These are phyloP conservation scores for Suillus paluster DNA, from an alignment of 768 basidiomycete species.

Conservation along the genomic window DNA sequence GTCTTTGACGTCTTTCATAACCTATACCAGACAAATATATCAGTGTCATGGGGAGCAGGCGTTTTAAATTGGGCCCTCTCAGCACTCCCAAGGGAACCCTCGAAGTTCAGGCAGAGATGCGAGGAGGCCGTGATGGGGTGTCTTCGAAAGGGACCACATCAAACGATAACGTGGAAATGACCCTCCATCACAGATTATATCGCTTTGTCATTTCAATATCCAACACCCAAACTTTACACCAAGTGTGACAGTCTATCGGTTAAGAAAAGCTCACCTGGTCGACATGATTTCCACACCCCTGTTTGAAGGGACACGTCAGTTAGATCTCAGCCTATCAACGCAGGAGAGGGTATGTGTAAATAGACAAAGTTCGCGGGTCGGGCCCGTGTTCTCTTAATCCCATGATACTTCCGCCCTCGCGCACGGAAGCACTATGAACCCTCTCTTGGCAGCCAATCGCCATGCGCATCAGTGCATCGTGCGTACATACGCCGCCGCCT, in stretches of 20 bases:
- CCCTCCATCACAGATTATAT: slow-evolving; percentile 1
- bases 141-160: slow-evolving; percentile 41
- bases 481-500: slow-evolving; percentile 22
- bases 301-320: slow-evolving; percentile 18
- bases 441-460: slow-evolving; percentile 18
- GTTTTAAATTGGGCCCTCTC: slow-evolving; percentile 30
- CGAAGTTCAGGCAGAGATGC: slow-evolving; percentile 16
- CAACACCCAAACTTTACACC: slow-evolving; percentile 21
- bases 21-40: slow-evolving; percentile 36
- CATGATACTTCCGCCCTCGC: slow-evolving; percentile 12
- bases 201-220: slow-evolving; percentile 7
- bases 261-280: slow-evolving; percentile 53
- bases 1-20: slow-evolving; percentile 54
- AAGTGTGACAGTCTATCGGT: slow-evolving; percentile 14
- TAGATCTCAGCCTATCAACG: slow-evolving; percentile 10
- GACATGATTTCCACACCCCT: slow-evolving; percentile 77
- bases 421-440: slow-evolving; percentile 19
- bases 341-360: slow-evolving; percentile 7
- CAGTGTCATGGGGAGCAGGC: slow-evolving; percentile 30
- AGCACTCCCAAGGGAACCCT: slow-evolving; percentile 26
- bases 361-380: slow-evolving; percentile 15
- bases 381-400: slow-evolving; percentile 3
- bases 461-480: slow-evolving; percentile 16
- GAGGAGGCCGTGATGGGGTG: slow-evolving; percentile 33
- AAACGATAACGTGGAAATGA: slow-evolving; percentile 34